Conservation (phyloP, 176 grass and related monocot species). For the Musa itinerans region DNA sequence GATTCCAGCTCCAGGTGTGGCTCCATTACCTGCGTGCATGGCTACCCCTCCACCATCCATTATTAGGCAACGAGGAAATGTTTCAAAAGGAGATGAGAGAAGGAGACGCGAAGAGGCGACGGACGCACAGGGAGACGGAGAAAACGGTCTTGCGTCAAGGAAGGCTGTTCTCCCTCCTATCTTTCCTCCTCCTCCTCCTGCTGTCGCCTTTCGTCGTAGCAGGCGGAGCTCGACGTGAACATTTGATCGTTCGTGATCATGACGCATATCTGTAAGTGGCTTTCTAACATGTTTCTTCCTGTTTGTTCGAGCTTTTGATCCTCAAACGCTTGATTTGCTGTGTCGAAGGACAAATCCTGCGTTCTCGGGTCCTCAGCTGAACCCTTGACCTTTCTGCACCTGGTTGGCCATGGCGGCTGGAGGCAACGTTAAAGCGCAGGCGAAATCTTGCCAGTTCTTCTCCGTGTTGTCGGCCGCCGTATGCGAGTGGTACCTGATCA, state of each 20-base stretch:
- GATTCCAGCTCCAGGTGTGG: background rate
- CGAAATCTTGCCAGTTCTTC: constrained; percentile 27
- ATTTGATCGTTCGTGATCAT: background rate
- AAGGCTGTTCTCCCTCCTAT: background rate
- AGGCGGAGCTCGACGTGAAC: background rate
- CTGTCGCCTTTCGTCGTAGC: background rate
- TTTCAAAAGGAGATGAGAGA: background rate
- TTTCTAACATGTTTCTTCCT: background rate
- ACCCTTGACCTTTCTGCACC: background rate
- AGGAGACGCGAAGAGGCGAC: background rate
- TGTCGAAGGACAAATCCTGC: no score
- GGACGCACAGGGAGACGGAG: no score
- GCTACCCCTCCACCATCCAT: background rate
- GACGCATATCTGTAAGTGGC: no score
- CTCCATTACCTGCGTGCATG: background rate
- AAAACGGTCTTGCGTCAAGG: no score
- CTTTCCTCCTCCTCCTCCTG: background rate
- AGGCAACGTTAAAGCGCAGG: background rate
- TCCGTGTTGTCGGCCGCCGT: constrained; percentile 34
- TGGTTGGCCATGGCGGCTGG: background rate
- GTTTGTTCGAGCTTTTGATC: background rate
- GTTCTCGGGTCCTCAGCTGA: background rate
- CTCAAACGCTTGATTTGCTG: no score
- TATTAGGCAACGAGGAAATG: background rate
- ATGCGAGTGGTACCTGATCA: constrained; percentile 60